Conservation (phyloP, 441 rosid species). For the Metrosideros polymorpha region DNA sequence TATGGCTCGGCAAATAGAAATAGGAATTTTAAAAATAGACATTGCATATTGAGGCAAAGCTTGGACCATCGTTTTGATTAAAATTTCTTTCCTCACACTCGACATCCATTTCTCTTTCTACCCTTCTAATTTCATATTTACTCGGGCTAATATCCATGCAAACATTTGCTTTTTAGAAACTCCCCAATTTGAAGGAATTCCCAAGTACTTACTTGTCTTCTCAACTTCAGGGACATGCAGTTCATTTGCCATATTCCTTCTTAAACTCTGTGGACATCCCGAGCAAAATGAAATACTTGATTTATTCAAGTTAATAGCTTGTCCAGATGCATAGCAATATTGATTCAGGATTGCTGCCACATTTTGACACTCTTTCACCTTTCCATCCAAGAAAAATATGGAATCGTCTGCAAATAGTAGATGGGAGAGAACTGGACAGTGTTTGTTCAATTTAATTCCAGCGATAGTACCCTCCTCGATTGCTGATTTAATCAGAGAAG, state of each 20-base stretch:
- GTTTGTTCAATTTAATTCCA: no score
- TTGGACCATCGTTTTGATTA: not conserved
- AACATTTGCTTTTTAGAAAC: not conserved
- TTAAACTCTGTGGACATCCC: not conserved
- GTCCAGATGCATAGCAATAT: no score
- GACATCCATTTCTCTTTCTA: not conserved
- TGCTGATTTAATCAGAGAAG: no score
- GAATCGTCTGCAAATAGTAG: no score
- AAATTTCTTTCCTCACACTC: rapidly evolving
- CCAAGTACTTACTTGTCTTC: not conserved
- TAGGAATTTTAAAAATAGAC: not conserved
- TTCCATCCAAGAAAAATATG: no score
- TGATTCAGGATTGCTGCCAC: no score
- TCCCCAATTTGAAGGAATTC: not conserved
- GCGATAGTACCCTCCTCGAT: no score
- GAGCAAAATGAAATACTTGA: rapidly evolving
- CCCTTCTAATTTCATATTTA: not conserved
- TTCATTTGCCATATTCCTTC: not conserved
- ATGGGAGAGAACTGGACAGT: no score
- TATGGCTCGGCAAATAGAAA: no score
- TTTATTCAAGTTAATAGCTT: no score
- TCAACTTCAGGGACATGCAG: not conserved
- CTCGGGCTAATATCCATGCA: not conserved
- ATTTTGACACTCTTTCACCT: no score
- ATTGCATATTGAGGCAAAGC: not conserved